Percentiles rank a stretch among this genome's conserved stretches.
These are phyloP conservation scores for Backusella parvicylindrica DNA, from an alignment of 192 early-diverging fungal species.

Conservation along the genomic window DNA sequence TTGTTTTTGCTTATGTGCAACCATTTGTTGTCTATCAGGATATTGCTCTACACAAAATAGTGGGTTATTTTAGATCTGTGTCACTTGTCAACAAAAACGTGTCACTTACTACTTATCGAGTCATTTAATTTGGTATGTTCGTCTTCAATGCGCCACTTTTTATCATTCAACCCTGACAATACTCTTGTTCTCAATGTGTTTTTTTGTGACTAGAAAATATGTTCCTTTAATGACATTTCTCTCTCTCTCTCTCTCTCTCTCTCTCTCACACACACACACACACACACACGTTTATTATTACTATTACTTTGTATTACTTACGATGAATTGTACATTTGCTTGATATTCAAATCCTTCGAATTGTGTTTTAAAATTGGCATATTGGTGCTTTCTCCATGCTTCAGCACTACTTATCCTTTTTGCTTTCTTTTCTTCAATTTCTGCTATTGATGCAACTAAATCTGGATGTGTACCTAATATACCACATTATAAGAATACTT, in stretches of 20 bases:
- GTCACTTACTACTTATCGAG: conserved; percentile 17
- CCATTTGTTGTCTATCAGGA: conserved; percentile 31
- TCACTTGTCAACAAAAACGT: background rate
- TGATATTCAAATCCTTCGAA: conserved; percentile 44
- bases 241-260: background rate
- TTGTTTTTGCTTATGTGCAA: conserved; percentile 34
- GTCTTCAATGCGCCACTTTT: conserved; percentile 31
- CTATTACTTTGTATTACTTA: no score
- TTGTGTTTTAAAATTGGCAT: conserved; percentile 34
- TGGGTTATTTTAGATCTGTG: background rate
- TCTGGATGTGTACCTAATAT: conserved; percentile 50
- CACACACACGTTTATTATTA: background rate
- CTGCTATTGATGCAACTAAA: conserved; percentile 44
- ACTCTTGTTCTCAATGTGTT: conserved; percentile 31
- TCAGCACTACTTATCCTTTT: conserved; percentile 41
- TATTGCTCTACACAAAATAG: background rate
- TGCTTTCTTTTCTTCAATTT: conserved; percentile 49
- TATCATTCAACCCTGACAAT: conserved; percentile 21
- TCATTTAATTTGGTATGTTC: conserved; percentile 30
- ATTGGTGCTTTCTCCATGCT: conserved; percentile 42
- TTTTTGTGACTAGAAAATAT: conserved; percentile 18
- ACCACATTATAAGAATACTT: background rate
- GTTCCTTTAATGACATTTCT: background rate
- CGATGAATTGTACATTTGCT: conserved; percentile 42
- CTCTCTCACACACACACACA: background rate